Evolutionary conservation across 2,329 filamentous ascomycete genomes (phyloP), one percentile per base, ranked within the genome.

Genomic region (Botryosphaeria dothidea): DNA sequence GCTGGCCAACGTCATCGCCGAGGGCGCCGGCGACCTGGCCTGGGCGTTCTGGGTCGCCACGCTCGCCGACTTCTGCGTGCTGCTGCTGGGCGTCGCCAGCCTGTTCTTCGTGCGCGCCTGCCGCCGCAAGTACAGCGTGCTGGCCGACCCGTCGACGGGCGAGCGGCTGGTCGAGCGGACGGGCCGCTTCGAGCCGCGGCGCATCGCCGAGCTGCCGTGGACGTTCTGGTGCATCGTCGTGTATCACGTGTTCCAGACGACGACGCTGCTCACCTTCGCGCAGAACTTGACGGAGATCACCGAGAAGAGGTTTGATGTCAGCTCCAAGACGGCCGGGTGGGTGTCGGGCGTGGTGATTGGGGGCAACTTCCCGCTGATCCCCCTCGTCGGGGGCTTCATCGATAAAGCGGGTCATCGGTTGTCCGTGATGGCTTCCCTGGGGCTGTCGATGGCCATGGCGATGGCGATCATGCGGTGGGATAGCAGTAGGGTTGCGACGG

Each of bases 281-380:
- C 80, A 82, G 27, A 89, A 89, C 67, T 84, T 84, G 0, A 89
- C 86, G 0, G 87, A 89, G 67, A 71, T 89, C 19, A 86, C 86
- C 0, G 81, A 89, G 73, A 80, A 87, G 69, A 79, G 86, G 1
- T 88, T 88, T 72, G 76, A 84, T 7, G 80, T 85, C n/a, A 78
- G 79, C 8, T 75, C 83, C 0, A 79, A 87, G 38, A 82, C 75
- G 2, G 86, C 86, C 0, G 86, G 86, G 0, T 89, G 86, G 85
- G 88, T 88, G 67, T 83, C 83, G 1, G 78, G 85, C 15, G 78
- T 84, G 62, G 76, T 83, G 0, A 84, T 87, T 66, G 88, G 88
- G 68, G 75, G 81, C 5, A 80, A 80, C 0, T 88, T 88, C 73
- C 86, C 88, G 70, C 70, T 88, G 0, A 84, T 88, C 0, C 85